Conservation (phyloP, 768 basidiomycete species). For the Xanthoconium stramineum region DNA sequence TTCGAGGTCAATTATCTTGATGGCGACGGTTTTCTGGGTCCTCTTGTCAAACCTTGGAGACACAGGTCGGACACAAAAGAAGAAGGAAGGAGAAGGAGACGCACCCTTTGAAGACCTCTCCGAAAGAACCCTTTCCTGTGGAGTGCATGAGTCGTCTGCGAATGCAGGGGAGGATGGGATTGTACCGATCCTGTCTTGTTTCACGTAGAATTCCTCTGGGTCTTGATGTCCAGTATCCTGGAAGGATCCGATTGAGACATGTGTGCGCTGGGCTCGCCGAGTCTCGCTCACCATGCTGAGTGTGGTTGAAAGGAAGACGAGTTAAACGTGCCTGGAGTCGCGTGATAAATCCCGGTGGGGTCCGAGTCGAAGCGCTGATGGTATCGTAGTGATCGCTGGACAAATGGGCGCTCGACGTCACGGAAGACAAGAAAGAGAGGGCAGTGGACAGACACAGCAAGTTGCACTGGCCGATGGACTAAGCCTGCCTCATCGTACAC, state of each 20-base stretch:
- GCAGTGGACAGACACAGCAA: background rate
- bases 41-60: slow-evolving; percentile 84
- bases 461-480: slow-evolving; percentile 9
- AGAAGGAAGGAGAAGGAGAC: slow-evolving; percentile 18
- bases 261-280: background rate
- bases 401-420: slow-evolving; percentile 3
- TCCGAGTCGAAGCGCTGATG: background rate
- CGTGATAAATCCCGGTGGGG: slow-evolving; percentile 7
- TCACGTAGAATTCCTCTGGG: slow-evolving; percentile 96
- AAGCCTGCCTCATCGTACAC: slow-evolving; percentile 3
- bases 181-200: slow-evolving; percentile 94
- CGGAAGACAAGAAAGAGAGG: slow-evolving; percentile 4
- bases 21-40: slow-evolving; percentile 95
- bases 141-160: slow-evolving; percentile 16
- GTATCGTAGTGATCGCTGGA: slow-evolving; percentile 7
- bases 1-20: slow-evolving; percentile 99
- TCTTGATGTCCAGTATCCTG: slow-evolving; percentile 76
- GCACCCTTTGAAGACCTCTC: slow-evolving; percentile 98
- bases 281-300: slow-evolving; percentile 20
- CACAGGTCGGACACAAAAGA: background rate
- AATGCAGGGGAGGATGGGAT: slow-evolving; percentile 11
- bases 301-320: background rate
- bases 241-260: slow-evolving; percentile 7
- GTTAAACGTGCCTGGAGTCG: slow-evolving; percentile 3
- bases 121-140: slow-evolving; percentile 95